A percentile compares a stretch with the other conserved stretches of the same genome.
phyloP scores from a whole-genome alignment of 345 rosid species.

The Chamaenerion angustifolium region DNA sequence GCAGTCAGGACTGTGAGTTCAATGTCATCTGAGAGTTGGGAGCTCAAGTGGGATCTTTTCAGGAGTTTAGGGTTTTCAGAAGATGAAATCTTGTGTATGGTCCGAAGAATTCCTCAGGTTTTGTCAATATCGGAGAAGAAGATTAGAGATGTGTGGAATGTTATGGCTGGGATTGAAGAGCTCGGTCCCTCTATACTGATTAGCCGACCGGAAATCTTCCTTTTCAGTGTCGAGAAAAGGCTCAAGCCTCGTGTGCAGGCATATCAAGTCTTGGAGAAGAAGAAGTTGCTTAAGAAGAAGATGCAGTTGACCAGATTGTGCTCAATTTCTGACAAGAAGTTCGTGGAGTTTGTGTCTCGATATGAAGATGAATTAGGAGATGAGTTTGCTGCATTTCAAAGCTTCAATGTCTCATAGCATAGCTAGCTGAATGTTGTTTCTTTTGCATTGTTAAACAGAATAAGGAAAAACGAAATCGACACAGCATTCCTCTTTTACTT shows the following conservation, averaged over 20 bases:
- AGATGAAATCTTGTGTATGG: neutral
- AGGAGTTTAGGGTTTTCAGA: constrained; percentile 3
- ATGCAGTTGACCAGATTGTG: neutral
- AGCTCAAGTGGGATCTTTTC: neutral
- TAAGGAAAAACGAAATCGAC: too few relatives aligned
- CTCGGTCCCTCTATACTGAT: neutral
- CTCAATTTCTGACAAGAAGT: neutral
- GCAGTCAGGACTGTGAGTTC: constrained; percentile 1
- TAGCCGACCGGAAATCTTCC: neutral
- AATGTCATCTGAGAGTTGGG: constrained; percentile 1
- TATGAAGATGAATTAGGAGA: neutral
- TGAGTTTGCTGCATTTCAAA: neutral
- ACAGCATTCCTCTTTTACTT: too few relatives aligned
- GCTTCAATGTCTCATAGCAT: neutral
- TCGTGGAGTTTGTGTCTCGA: neutral
- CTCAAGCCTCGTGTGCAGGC: neutral
- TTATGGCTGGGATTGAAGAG: neutral
- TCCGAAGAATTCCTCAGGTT: constrained; percentile 1
- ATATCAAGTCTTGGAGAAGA: neutral
- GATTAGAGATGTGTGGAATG: neutral
- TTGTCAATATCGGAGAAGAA: neutral
- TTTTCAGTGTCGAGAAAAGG: neutral
- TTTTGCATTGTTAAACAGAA: neutral
- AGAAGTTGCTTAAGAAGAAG: neutral
- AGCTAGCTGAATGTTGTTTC: neutral